These are phyloP conservation scores for Diophrys sp. DNA, from an alignment of 73 alveolate genomes.

Conservation along the genomic window DNA sequence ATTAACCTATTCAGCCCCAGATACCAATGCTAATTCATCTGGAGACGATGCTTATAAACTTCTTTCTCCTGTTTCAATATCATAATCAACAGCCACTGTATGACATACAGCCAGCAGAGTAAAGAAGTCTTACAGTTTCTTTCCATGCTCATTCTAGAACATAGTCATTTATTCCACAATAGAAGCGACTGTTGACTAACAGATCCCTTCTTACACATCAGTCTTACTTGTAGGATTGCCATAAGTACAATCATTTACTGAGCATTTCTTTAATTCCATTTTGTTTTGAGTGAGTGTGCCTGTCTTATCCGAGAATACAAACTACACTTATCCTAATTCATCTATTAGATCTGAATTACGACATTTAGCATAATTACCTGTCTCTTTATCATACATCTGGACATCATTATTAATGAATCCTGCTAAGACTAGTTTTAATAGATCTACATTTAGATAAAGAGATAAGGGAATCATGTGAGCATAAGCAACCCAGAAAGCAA, in stretches of 20 bases:
- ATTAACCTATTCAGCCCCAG: slow-evolving; percentile 71
- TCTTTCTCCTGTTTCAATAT: slow-evolving; percentile 57
- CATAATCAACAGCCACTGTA: slow-evolving; percentile 78
- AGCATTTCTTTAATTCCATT: slow-evolving; percentile 96
- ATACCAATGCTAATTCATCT: slow-evolving; percentile 81
- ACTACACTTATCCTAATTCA: slow-evolving; percentile 98
- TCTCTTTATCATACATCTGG: slow-evolving; percentile 72
- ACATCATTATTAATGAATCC: slow-evolving; percentile 78
- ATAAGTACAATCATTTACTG: slow-evolving; percentile 71
- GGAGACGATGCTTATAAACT: slow-evolving; percentile 81
- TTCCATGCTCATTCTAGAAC: slow-evolving; percentile 9
- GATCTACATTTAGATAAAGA: slow-evolving; percentile 91
- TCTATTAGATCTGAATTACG: slow-evolving; percentile 98
- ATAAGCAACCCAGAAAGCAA: slow-evolving; percentile 88
- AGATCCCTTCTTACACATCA: neutral
- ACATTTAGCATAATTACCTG: slow-evolving; percentile 77
- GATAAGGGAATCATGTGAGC: slow-evolving; percentile 96
- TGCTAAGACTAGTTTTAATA: slow-evolving; percentile 86
- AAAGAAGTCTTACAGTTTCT: slow-evolving; percentile 41
- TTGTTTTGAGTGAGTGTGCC: slow-evolving; percentile 98
- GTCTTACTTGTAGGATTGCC: slow-evolving; percentile 53
- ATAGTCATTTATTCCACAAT: neutral
- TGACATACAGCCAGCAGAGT: slow-evolving; percentile 73
- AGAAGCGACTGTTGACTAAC: neutral
- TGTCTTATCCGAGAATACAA: slow-evolving; percentile 98